Base-by-base conservation (phyloP, 2,329 filamentous ascomycete genomes). In the Metarhizium anisopliae region DNA sequence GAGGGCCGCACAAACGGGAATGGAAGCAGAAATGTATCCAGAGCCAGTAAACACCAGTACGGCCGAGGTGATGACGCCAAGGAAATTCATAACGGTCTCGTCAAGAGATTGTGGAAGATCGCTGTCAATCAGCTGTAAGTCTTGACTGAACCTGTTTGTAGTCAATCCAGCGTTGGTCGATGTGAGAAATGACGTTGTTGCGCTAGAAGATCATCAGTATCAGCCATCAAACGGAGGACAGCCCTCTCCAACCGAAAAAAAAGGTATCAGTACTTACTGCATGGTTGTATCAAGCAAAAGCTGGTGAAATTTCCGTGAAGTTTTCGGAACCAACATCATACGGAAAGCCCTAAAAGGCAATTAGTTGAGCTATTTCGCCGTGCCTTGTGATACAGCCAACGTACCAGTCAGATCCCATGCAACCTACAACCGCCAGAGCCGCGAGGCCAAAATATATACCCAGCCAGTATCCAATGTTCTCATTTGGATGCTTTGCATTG, bases 1-100 rank as follows among this genome's bases (percentile, higher is more conserved):
- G 0, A 74, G 58, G 1, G 61, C 65, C 4, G 74, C 54, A 1
- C 82, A 62, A 5, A 78, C 66, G 0, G 81, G 81, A 56, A 81
- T 77, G 0, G 70, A 67, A n/a, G 78, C 69, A 1, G 73, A 72
- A 0, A 78, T 67, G 55, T 72, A 79, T 62, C 57, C 72, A 59
- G 55, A 74, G 59, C 56, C 60, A 0, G 59, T 58, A 2, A 70
- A 72, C 11, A 81, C 38, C 38, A 40, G 38, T 11, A 40, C 38
- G 38, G 38, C 38, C 13, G 38, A 40, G 38, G 13, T 16, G 38
- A 40, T 16, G 13, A 40, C 38, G 14, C 38, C 38, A 40, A 40
- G 38, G 13, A 40, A 40, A 40, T 40, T 50, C 29, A 55, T 29
- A 38, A 55, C 45, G 38, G 50, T 50, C 30, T 55, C 47, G 4